phyloP scores from a whole-genome alignment of 768 basidiomycete genomes.

The Pholiota microspora region DNA sequence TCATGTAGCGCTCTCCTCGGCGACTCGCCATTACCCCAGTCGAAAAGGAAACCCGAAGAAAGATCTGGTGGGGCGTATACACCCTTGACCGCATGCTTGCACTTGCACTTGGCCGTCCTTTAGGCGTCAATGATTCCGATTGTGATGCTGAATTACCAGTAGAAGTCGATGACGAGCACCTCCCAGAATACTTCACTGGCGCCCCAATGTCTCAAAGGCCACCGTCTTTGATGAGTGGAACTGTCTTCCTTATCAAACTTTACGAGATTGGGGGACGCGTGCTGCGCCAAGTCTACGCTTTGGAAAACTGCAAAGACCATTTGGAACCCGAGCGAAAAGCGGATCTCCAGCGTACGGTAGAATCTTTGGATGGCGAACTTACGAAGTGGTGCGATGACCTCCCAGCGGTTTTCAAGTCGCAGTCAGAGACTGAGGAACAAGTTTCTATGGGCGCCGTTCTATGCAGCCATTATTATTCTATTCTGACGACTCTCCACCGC shows the following conservation, averaged over 20 bases:
- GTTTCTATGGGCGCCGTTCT: conserved; percentile 84
- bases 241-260: conserved; percentile 68
- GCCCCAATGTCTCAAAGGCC: conserved; percentile 52
- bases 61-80: conserved; percentile 96
- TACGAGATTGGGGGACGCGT: conserved; percentile 86
- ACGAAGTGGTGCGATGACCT: conserved; percentile 83
- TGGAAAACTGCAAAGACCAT: conserved; percentile 74
- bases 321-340: conserved; percentile 71
- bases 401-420: conserved; percentile 71
- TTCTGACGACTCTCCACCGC: conserved; percentile 84
- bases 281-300: conserved; percentile 77
- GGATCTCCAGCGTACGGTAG: conserved; percentile 77
- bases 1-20: conserved; percentile 72
- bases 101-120: conserved; percentile 82
- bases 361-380: conserved; percentile 73
- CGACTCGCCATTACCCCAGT: conserved; percentile 66
- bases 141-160: conserved; percentile 87
- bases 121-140: conserved; percentile 86
- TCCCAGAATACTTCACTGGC: conserved; percentile 72
- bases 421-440: conserved; percentile 72
- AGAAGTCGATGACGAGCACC: conserved; percentile 77
- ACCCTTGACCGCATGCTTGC: conserved; percentile 91
- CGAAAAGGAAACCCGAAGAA: conserved; percentile 86
- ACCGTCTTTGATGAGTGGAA: conserved; percentile 79
- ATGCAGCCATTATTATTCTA: conserved; percentile 87